phyloP scores from a whole-genome alignment of 371 early-diverging fungal species.

The Syncephalastrum monosporum region DNA sequence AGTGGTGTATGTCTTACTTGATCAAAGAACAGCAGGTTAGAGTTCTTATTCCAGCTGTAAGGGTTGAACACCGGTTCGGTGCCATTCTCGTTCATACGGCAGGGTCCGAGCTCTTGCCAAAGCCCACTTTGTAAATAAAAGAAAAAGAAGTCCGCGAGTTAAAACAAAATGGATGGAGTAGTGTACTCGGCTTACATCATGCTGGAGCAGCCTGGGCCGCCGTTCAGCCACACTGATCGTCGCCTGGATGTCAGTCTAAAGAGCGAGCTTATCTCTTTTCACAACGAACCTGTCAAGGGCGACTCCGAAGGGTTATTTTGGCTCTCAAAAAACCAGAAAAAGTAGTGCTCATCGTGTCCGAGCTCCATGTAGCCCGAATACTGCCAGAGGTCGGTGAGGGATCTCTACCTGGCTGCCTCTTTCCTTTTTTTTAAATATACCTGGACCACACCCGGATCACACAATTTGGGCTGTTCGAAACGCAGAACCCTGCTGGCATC shows the following conservation, averaged over 20 bases:
- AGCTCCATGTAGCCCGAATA: slow-evolving; percentile 65
- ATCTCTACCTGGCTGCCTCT: not conserved
- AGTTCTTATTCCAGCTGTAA: slow-evolving; percentile 75
- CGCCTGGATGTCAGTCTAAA: slow-evolving; percentile 25
- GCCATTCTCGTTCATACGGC: slow-evolving; percentile 58
- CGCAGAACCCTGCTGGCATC: slow-evolving; percentile 8
- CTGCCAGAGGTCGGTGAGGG: slow-evolving; percentile 3
- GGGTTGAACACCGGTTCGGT: slow-evolving; percentile 36
- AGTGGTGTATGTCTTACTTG: slow-evolving; percentile 34
- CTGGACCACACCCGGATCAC: slow-evolving; percentile 30
- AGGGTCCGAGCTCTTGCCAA: slow-evolving; percentile 80
- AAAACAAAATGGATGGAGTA: not conserved
- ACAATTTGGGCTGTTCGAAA: slow-evolving; percentile 21
- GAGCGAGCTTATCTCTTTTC: not conserved
- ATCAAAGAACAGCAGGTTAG: slow-evolving; percentile 84
- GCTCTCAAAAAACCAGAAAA: slow-evolving; percentile 91
- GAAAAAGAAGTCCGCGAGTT: slow-evolving; percentile 3
- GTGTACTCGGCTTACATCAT: slow-evolving; percentile 35
- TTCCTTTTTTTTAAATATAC: slow-evolving; percentile 9
- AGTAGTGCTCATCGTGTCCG: slow-evolving; percentile 62
- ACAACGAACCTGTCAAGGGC: slow-evolving; percentile 46
- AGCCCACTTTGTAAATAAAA: slow-evolving; percentile 68
- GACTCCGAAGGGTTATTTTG: slow-evolving; percentile 52
- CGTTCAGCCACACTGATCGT: slow-evolving; percentile 65
- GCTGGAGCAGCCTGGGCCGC: slow-evolving; percentile 85